Evolutionary conservation across 1,284 basidiomycete genomes (phyloP).

Genomic region (Irpex lacteus): DNA sequence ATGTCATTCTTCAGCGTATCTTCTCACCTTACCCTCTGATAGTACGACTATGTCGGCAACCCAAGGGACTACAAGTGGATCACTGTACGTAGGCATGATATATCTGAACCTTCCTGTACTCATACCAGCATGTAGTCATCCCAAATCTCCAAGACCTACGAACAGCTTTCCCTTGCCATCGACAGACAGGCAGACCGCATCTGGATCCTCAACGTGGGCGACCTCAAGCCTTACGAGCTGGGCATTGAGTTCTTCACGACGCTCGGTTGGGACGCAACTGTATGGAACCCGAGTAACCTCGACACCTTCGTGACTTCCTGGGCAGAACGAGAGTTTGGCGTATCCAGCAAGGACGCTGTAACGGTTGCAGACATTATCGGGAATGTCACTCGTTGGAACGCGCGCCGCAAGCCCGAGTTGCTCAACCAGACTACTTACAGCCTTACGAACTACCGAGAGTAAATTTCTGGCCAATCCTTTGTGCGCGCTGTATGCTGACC

Average conservation of each 20-base stretch:
- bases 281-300: conserved; percentile 52
- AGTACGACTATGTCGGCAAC: conserved; percentile 38
- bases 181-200: conserved; percentile 53
- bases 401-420: conserved; percentile 66
- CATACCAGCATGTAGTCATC: conserved; percentile 6
- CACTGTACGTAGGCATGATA: conserved; percentile 31
- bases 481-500: not conserved
- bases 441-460: conserved; percentile 67
- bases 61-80: conserved; percentile 60
- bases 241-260: conserved; percentile 69
- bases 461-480: conserved; percentile 24
- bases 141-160: conserved; percentile 45
- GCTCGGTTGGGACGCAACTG: conserved; percentile 57
- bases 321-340: conserved; percentile 66
- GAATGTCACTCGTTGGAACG: conserved; percentile 60
- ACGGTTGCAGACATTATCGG: conserved; percentile 51
- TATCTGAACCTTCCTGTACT: not conserved
- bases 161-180: conserved; percentile 61
- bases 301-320: conserved; percentile 51
- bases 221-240: conserved; percentile 72
- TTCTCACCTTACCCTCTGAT: not conserved
- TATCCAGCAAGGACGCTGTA: conserved; percentile 35
- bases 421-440: conserved; percentile 62
- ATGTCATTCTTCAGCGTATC: not conserved
- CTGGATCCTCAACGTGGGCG: conserved; percentile 67